A percentile compares a stretch with the other conserved stretches of the same genome.
Evolutionary conservation across 2,329 filamentous ascomycete species (phyloP).

Genomic region (Colletotrichum sojae): DNA sequence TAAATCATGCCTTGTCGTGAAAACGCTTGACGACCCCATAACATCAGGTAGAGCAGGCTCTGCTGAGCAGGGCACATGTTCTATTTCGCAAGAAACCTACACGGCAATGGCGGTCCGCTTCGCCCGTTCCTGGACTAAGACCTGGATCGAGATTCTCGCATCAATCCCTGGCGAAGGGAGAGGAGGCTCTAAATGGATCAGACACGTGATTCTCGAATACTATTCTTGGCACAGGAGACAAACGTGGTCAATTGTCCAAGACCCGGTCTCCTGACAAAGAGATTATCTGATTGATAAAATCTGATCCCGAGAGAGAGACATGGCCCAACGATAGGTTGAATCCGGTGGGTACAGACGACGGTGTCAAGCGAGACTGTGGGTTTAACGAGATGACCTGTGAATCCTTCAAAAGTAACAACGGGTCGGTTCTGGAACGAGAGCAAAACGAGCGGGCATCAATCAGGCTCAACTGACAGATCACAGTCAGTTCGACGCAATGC

Average conservation of each 20-base stretch:
- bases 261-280: neutral
- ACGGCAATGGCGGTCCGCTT: neutral
- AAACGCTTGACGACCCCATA: too few relatives aligned
- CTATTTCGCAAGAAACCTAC: too few relatives aligned
- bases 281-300: slow-evolving; percentile 38
- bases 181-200: neutral
- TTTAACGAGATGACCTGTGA: slow-evolving; percentile 6
- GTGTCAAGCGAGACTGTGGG: slow-evolving; percentile 2
- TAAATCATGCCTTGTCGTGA: too few relatives aligned
- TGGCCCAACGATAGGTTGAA: slow-evolving; percentile 8
- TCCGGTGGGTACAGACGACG: slow-evolving; percentile 16
- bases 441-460: neutral
- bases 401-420: neutral
- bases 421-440: neutral
- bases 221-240: neutral
- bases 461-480: neutral
- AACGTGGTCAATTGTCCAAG: too few relatives aligned
- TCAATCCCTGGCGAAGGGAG: neutral
- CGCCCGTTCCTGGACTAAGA: neutral
- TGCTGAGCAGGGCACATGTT: too few relatives aligned
- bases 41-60: too few relatives aligned
- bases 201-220: neutral
- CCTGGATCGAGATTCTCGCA: slow-evolving; percentile 10
- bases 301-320: neutral
- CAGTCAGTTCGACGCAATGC: neutral